A percentile compares a stretch with the other conserved stretches of the same genome.
phyloP scores from a whole-genome alignment of 2,329 filamentous ascomycete species.

The Arthroderma sp. region DNA sequence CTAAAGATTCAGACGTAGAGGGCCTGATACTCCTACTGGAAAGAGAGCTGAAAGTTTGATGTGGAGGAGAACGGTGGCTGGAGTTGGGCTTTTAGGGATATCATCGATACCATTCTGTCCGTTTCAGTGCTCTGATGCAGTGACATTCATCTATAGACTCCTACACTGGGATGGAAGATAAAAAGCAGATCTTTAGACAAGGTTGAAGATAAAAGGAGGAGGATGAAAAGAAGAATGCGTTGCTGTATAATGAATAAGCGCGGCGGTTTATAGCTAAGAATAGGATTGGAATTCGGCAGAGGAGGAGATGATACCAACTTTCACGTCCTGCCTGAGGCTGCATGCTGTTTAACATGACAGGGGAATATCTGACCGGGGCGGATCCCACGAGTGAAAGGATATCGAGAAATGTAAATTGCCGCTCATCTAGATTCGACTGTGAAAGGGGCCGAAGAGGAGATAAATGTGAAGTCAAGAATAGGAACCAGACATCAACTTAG shows the following conservation, averaged over 20 bases:
- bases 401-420: not conserved
- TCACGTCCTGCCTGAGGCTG: not conserved
- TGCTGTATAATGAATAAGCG: not conserved
- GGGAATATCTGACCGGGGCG: not conserved
- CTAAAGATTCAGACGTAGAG: not conserved
- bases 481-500: not conserved
- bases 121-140: not conserved
- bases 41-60: slow-evolving; percentile 6
- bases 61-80: not conserved
- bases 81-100: not conserved
- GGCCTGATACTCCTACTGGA: slow-evolving; percentile 9
- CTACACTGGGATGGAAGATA: not conserved
- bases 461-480: not conserved
- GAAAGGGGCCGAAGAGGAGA: not conserved
- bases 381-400: no score
- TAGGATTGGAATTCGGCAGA: not conserved
- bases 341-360: not conserved
- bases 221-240: not conserved
- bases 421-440: not conserved
- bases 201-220: not conserved
- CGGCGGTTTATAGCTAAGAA: not conserved
- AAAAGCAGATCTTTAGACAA: not conserved
- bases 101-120: no score
- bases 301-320: not conserved
- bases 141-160: not conserved